A percentile compares a stretch with the other conserved stretches of the same genome.
phyloP scores from a whole-genome alignment of 352 stramenopile genomes.

The Phytophthora cryptogea region DNA sequence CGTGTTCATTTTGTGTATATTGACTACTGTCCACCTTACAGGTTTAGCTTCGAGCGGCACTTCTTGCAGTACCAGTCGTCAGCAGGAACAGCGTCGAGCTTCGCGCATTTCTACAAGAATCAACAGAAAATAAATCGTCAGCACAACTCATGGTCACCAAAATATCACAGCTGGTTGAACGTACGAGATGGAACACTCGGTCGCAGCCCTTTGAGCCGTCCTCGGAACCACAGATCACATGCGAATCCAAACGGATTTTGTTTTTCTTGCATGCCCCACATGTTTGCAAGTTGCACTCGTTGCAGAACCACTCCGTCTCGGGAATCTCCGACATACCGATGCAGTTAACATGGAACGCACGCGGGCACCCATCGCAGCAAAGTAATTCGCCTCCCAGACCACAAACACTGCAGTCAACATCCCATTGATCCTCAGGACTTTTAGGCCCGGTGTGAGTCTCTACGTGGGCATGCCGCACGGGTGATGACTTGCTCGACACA shows the following conservation, averaged over 20 bases:
- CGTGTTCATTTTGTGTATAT: slow-evolving; percentile 27
- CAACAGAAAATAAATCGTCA: slow-evolving; percentile 10
- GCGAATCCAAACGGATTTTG: slow-evolving; percentile 87
- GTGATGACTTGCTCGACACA: slow-evolving; percentile 25
- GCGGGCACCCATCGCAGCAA: slow-evolving; percentile 92
- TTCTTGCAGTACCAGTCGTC: slow-evolving; percentile 91
- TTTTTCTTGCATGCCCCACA: slow-evolving; percentile 87
- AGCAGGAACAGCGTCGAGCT: slow-evolving; percentile 72
- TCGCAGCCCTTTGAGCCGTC: slow-evolving; percentile 88
- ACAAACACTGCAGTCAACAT: slow-evolving; percentile 91
- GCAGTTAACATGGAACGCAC: slow-evolving; percentile 92
- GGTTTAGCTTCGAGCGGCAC: slow-evolving; percentile 48
- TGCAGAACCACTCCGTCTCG: slow-evolving; percentile 88
- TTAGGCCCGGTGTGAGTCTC: slow-evolving; percentile 37
- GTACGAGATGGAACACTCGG: slow-evolving; percentile 88
- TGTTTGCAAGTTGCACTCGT: slow-evolving; percentile 84
- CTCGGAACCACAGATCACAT: slow-evolving; percentile 90
- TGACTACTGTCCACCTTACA: slow-evolving; percentile 34
- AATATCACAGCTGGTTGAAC: neutral
- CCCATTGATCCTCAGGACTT: slow-evolving; percentile 77
- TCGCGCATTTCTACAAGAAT: slow-evolving; percentile 83
- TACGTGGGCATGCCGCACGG: slow-evolving; percentile 26
- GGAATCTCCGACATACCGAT: slow-evolving; percentile 68
- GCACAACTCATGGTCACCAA: slow-evolving; percentile 1
- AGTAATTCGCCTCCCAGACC: slow-evolving; percentile 81